Percentiles rank a stretch among this genome's conserved stretches.
These are phyloP conservation scores for Metschnikowia matae DNA, from an alignment of 805 yeast species.

Conservation along the genomic window DNA sequence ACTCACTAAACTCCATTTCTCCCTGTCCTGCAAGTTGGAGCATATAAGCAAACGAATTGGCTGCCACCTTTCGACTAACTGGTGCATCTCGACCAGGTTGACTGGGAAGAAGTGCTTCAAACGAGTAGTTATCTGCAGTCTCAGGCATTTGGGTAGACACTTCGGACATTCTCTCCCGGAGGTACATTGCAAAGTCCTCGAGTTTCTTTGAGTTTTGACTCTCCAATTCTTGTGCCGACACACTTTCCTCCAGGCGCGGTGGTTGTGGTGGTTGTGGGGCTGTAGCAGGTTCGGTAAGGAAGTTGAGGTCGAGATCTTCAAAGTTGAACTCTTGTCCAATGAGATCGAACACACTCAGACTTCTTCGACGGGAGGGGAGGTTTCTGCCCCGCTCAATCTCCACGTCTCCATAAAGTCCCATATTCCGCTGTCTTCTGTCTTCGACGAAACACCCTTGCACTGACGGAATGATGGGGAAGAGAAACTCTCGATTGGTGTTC, in stretches of 20 bases:
- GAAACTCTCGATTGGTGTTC: slow-evolving; percentile 1
- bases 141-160: not conserved
- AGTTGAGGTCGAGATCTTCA: slow-evolving; percentile 2
- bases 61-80: slow-evolving; percentile 12
- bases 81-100: not conserved
- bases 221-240: not conserved
- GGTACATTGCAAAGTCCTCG: slow-evolving; percentile 7
- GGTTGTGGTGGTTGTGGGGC: not conserved
- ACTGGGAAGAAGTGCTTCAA: slow-evolving; percentile 14
- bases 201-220: slow-evolving; percentile 1
- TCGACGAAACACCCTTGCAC: not conserved
- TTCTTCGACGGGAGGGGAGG: slow-evolving; percentile 3
- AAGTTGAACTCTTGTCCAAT: not conserved
- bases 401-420: slow-evolving; percentile 1
- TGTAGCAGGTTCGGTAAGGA: not conserved
- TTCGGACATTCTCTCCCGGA: slow-evolving; percentile 7
- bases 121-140: not conserved
- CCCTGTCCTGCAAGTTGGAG: slow-evolving; percentile 13
- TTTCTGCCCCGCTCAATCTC: slow-evolving; percentile 17
- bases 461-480: not conserved
- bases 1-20: not conserved
- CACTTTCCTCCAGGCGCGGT: not conserved
- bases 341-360: slow-evolving; percentile 7
- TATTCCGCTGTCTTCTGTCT: not conserved
- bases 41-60: slow-evolving; percentile 14